These are phyloP conservation scores for Fusarium pseudograminearum DNA, from an alignment of 2,329 filamentous ascomycete genomes.

Conservation along the genomic window DNA sequence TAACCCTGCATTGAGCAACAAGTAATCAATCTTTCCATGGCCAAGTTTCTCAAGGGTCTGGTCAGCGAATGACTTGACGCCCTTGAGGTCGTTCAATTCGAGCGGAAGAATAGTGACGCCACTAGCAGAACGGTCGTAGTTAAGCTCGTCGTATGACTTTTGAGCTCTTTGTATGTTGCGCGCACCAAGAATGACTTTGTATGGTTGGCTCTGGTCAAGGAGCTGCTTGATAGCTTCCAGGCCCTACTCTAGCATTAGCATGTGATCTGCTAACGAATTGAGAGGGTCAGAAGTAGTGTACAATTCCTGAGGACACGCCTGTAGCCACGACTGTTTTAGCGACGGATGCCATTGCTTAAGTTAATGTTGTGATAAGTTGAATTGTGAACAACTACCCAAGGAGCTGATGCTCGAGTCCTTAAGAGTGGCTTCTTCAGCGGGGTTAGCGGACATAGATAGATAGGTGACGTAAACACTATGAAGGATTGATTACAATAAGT, in stretches of 20 bases:
- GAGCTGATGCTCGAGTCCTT: background rate
- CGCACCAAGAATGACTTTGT: slow-evolving; percentile 63
- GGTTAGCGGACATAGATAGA: slow-evolving; percentile 41
- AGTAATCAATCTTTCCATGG: slow-evolving; percentile 58
- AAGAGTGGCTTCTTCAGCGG: slow-evolving; percentile 17
- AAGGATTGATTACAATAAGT: background rate
- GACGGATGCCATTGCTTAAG: slow-evolving; percentile 52
- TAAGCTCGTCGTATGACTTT: slow-evolving; percentile 57
- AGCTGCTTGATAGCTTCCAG: slow-evolving; percentile 66
- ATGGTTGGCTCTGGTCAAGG: slow-evolving; percentile 58
- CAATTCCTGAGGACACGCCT: slow-evolving; percentile 62
- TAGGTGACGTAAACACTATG: slow-evolving; percentile 35
- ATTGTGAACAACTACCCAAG: background rate
- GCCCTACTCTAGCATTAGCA: slow-evolving; percentile 53
- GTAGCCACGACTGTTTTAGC: slow-evolving; percentile 64
- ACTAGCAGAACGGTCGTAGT: slow-evolving; percentile 57
- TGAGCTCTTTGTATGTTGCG: slow-evolving; percentile 58
- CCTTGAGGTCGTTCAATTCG: slow-evolving; percentile 60
- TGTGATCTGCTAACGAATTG: background rate
- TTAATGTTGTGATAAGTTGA: background rate
- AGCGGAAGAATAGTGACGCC: slow-evolving; percentile 61
- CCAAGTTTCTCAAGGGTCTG: slow-evolving; percentile 58
- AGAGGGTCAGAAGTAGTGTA: slow-evolving; percentile 45
- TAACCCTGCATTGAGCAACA: slow-evolving; percentile 64
- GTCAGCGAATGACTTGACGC: slow-evolving; percentile 61